These are phyloP conservation scores for Eucalyptus pauciflora DNA, from an alignment of 345 rosid species.

Conservation along the genomic window DNA sequence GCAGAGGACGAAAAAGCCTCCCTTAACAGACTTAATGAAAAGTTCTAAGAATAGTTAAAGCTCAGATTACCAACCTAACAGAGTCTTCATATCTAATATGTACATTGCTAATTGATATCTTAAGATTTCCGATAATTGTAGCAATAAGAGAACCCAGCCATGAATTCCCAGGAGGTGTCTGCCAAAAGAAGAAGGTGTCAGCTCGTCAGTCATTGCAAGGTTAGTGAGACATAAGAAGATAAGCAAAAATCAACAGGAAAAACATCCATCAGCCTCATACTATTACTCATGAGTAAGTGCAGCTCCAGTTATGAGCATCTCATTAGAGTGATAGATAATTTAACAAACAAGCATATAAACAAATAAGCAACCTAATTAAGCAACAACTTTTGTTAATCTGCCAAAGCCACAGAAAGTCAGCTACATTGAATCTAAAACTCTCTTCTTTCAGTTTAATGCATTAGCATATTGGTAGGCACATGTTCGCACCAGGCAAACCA, in stretches of 20 bases:
- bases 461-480: not conserved
- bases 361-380: not conserved
- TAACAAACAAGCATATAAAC: not conserved
- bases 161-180: slow-evolving; percentile 77
- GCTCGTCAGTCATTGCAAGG: not conserved
- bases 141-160: slow-evolving; percentile 94
- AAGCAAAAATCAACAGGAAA: not conserved
- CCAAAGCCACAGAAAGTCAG: not conserved
- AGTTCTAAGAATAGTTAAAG: not conserved
- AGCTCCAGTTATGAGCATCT: not conserved
- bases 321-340: not conserved
- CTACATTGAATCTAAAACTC: not conserved
- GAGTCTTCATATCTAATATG: slow-evolving; percentile 96
- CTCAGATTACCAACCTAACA: slow-evolving; percentile 43
- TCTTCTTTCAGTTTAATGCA: not conserved
- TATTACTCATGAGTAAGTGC: not conserved
- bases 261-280: not conserved
- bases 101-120: slow-evolving; percentile 95
- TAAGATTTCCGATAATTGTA: slow-evolving; percentile 94
- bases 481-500: not conserved
- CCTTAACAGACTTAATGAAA: not conserved
- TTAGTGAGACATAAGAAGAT: not conserved
- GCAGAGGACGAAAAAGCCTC: not conserved
- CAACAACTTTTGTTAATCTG: not conserved
- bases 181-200: slow-evolving; percentile 22